Conservation (phyloP, 202 grass and related monocot species). For the Cymbopogon flexuosus region DNA sequence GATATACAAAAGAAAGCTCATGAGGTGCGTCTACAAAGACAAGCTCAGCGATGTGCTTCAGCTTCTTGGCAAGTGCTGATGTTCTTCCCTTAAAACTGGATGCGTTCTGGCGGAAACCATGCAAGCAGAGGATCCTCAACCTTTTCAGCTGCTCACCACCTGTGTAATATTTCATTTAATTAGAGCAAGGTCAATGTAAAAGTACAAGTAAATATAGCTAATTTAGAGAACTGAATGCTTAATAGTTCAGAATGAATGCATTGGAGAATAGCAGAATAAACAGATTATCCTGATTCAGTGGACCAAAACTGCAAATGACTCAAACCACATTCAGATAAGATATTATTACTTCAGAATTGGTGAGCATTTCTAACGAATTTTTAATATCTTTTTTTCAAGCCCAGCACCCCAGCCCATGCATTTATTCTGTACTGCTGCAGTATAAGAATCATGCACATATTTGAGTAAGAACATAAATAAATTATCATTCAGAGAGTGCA, state of each 20-base stretch:
- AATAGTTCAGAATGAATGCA: background rate
- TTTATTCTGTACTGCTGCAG: background rate
- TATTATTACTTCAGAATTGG: background rate
- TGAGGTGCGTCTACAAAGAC: conserved; percentile 80
- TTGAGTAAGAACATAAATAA: background rate
- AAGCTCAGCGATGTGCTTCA: conserved; percentile 71
- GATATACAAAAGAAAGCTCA: conserved; percentile 65
- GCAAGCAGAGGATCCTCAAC: conserved; percentile 83
- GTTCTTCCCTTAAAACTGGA: conserved; percentile 93
- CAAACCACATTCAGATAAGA: background rate
- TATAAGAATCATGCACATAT: background rate
- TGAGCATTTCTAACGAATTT: background rate
- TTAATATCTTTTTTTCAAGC: background rate
- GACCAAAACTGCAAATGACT: background rate
- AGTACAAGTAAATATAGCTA: background rate
- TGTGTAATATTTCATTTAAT: conserved; percentile 36
- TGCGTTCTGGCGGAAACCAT: conserved; percentile 84
- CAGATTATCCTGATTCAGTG: background rate
- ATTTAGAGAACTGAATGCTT: background rate
- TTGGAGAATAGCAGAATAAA: background rate
- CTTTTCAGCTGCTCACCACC: conserved; percentile 43
- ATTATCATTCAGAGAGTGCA: background rate
- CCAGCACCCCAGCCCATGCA: background rate
- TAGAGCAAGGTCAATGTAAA: background rate
- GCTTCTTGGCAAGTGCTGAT: conserved; percentile 77